Conservation (phyloP, 208 protist species). For the Trypanosoma melophagium region DNA sequence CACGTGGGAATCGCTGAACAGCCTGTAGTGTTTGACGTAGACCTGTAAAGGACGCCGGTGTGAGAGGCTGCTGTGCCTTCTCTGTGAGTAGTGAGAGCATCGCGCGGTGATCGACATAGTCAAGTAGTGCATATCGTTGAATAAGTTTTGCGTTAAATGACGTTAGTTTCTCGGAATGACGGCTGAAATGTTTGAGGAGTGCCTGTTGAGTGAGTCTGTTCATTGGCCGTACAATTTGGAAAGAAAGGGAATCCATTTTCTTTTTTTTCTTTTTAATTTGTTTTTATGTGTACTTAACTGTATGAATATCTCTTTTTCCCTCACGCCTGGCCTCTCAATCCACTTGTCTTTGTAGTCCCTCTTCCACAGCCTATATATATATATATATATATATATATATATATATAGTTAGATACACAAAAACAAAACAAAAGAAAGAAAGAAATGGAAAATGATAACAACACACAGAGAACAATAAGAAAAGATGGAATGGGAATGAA, state of each 20-base stretch:
- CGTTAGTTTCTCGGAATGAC: constrained; percentile 22
- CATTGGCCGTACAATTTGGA: constrained; percentile 48
- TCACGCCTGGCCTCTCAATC: too few relatives aligned
- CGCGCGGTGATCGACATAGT: constrained; percentile 55
- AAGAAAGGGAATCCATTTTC: constrained; percentile 58
- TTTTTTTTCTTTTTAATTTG: too few relatives aligned
- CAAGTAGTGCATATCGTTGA: constrained; percentile 40
- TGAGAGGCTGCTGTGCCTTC: constrained; percentile 5
- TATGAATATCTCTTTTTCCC: too few relatives aligned
- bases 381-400: constrained; percentile 5
- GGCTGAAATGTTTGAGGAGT: constrained; percentile 20
- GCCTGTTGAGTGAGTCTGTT: constrained; percentile 41
- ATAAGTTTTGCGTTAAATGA: constrained; percentile 37
- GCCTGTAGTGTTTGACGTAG: constrained; percentile 28
- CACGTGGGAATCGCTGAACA: constrained; percentile 47
- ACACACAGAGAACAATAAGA: background rate
- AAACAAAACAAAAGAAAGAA: background rate
- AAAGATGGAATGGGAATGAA: background rate
- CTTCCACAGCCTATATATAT: background rate
- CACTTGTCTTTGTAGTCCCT: too few relatives aligned
- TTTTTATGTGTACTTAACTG: too few relatives aligned
- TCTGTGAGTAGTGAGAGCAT: constrained; percentile 36
- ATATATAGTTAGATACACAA: too few relatives aligned
- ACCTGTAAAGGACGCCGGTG: constrained; percentile 7
- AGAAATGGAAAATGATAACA: background rate